Evolutionary conservation across 805 yeast species (phyloP), one percentile per base, ranked within the genome.

Genomic region (Yarrowia divulgata): DNA sequence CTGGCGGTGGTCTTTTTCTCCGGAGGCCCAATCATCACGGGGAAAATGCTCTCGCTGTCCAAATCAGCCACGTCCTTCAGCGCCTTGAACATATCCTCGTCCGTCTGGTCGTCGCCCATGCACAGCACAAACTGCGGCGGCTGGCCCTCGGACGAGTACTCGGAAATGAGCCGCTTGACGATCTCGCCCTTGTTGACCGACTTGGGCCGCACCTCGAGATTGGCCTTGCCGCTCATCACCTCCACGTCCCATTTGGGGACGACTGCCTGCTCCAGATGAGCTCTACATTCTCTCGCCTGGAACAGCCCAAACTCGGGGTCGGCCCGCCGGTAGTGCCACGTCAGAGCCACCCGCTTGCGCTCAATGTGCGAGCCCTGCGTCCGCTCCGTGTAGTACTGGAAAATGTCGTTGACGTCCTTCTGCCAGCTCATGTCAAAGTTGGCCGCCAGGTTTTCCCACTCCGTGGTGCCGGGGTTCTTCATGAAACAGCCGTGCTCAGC

Each of bases 401-500:
- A 91, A 3, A 91, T 86, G 35, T 87, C 88, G 68, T 87, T 87
- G 16, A 93, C 98, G 69, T 86, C 87, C n/a, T 79, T 77, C 79
- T 93, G 97, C 99, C 99, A 95, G 34, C 93, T 83, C 97, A 95
- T 93, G 79, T 95, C 97, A 72, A 88, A 82, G 58, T 86, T 80
- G 67, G 88, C 93, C 13, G 97, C 89, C 69, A 95, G 83, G 75
- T 95, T 95, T 42, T 87, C 85, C 99, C 99, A 95, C 14, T 83
- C 79, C 14, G 80, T 78, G 1, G 82, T 75, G 10, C 87, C 87
- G n/a, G 89, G 85, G 72, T 86, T 89, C 76, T 90, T 90, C 85
- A 94, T 85, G 75, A 95, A 95, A 75, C 98, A 94, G 8, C 99
- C 99, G 78, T 95, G 99, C 77, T 95, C 99, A 0, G 99, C 98